Conservation (phyloP, 2,329 filamentous ascomycete species). For the Aureobasidium lini region DNA sequence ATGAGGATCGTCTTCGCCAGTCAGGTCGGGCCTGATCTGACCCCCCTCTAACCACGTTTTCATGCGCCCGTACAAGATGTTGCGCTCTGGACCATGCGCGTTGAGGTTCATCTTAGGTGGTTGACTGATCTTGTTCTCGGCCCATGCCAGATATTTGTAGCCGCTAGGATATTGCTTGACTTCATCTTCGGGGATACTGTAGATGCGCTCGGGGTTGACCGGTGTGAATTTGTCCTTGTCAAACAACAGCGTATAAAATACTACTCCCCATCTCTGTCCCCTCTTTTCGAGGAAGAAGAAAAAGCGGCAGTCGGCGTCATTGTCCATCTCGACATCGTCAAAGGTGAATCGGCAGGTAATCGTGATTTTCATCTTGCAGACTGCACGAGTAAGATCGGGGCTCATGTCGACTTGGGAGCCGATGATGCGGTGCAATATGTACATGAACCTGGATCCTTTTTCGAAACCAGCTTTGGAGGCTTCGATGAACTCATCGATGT, state of each 20-base stretch:
- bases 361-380: constrained; percentile 19
- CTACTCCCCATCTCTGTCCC: constrained; percentile 15
- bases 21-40: constrained; percentile 15
- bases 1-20: constrained; percentile 11
- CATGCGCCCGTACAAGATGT: constrained; percentile 16
- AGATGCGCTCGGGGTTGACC: constrained; percentile 12
- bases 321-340: constrained; percentile 18
- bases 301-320: constrained; percentile 16
- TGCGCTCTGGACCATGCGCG: constrained; percentile 16
- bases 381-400: constrained; percentile 11
- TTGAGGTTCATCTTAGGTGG: constrained; percentile 16
- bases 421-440: constrained; percentile 18
- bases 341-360: constrained; percentile 19
- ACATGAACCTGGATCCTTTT: constrained; percentile 14
- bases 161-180: constrained; percentile 17
- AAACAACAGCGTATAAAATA: constrained; percentile 23
- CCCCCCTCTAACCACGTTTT: constrained; percentile 17
- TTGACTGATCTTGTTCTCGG: constrained; percentile 12
- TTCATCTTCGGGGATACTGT: constrained; percentile 16
- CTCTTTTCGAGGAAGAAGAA: constrained; percentile 18
- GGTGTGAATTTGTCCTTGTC: constrained; percentile 30
- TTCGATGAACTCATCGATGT: constrained; percentile 15
- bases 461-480: constrained; percentile 14
- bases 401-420: constrained; percentile 17
- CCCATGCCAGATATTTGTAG: constrained; percentile 17